Evolutionary conservation across 208 protist genomes (phyloP), one percentile per base, ranked within the genome.

Genomic region (Histomonas meleagridis): DNA sequence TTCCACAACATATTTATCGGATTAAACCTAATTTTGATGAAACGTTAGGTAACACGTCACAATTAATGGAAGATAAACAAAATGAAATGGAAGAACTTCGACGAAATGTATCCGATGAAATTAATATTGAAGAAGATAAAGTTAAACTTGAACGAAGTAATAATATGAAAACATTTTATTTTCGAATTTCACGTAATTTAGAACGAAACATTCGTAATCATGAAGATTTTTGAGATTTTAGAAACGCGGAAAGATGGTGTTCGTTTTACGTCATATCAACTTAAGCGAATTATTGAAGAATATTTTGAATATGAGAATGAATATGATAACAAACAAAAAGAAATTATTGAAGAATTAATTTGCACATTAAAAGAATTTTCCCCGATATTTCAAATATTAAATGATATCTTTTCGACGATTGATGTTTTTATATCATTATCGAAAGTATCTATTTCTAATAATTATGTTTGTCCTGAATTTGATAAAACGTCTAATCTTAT

Each of bases 211-310:
- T 86, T 55, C 0, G 46, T 1, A 51, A 12, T 51, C 18, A 55
- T 16, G 26, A 40, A 12, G 23, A 43, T 16, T 35, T 91, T 65
- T 43, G n/a, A 14, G 12, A 70, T 70, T n/a, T 10, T 53, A 7
- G 86, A 91, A 62, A 70, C 86, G 21, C 53, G 55, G 38, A 91
- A 91, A 48, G 86, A 91, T 70, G 86, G 86, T 35, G 55, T 91
- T 46, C 51, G 69, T 38, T 91, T 91, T 62, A 91, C 55, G 14
- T 51, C 51, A 14, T 26, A 38, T 32, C 35, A 12, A 12, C 40
- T 91, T 14, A 91, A 91, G 3, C 40, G 53, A 35, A 35, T 91
- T 14, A 32, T 26, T 38, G 86, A 91, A 16, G 43, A 65, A 28
- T 65, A 65, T 70, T 48, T 91, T 46, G 55, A 65, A 5, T 18